phyloP scores from a whole-genome alignment of 768 basidiomycete species.

The Piloderma croceum region DNA sequence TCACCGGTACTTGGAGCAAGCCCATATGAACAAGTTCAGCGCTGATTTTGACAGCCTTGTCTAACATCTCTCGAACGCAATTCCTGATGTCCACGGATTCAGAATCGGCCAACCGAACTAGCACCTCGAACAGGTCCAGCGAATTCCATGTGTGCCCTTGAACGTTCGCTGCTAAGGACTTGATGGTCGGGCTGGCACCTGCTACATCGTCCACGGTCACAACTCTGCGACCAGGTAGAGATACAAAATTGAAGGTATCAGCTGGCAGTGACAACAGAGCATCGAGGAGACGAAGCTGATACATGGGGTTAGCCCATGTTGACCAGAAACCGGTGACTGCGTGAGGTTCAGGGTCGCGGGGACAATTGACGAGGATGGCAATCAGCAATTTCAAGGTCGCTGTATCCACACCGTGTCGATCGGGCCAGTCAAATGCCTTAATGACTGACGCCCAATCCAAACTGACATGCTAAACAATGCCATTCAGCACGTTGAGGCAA shows the following conservation, averaged over 20 bases:
- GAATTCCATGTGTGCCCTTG: slow-evolving; percentile 96
- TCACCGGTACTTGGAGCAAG: slow-evolving; percentile 80
- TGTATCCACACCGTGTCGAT: slow-evolving; percentile 82
- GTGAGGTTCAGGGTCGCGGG: slow-evolving; percentile 69
- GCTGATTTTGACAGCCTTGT: slow-evolving; percentile 89
- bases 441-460: slow-evolving; percentile 82
- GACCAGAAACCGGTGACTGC: slow-evolving; percentile 85
- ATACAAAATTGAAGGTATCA: slow-evolving; percentile 91
- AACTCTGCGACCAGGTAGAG: slow-evolving; percentile 74
- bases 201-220: slow-evolving; percentile 88
- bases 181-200: slow-evolving; percentile 84
- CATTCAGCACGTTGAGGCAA: slow-evolving; percentile 6
- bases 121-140: slow-evolving; percentile 80
- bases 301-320: slow-evolving; percentile 77
- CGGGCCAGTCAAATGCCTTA: slow-evolving; percentile 79
- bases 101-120: slow-evolving; percentile 74
- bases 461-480: slow-evolving; percentile 44
- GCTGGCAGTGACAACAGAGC: slow-evolving; percentile 82
- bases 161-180: slow-evolving; percentile 82
- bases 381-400: slow-evolving; percentile 86
- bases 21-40: slow-evolving; percentile 95
- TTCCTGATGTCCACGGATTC: slow-evolving; percentile 65
- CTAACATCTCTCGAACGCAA: slow-evolving; percentile 85
- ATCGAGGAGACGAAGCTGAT: slow-evolving; percentile 83
- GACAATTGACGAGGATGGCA: slow-evolving; percentile 77